Evolutionary conservation across 257 asterid genomes (phyloP).

Genomic region (Solanum phureja): DNA sequence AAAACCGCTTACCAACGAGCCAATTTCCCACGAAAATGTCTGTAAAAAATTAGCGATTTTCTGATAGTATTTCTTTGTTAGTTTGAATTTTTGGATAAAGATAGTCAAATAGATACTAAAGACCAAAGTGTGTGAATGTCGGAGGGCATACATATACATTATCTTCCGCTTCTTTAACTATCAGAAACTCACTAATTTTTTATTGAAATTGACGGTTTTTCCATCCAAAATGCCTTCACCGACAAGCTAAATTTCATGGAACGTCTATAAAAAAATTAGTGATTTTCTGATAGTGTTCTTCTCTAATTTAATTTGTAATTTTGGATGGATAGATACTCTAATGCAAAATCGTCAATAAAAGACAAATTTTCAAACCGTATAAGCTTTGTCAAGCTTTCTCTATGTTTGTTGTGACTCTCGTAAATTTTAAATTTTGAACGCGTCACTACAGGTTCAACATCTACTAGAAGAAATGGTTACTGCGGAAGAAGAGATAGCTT

Average conservation of each 20-base stretch:
- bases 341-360: neutral
- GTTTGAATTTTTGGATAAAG: neutral
- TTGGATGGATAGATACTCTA: neutral
- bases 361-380: neutral
- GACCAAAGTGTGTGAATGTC: neutral
- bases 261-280: neutral
- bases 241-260: neutral
- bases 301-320: neutral
- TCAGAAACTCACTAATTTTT: neutral
- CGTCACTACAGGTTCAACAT: constrained; percentile 44
- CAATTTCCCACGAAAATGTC: neutral
- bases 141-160: neutral
- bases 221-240: fast-evolving
- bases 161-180: neutral
- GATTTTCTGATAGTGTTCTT: neutral
- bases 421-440: neutral
- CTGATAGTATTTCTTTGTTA: neutral
- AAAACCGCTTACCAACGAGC: neutral
- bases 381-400: neutral
- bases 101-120: neutral
- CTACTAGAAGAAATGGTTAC: constrained; percentile 58
- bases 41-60: neutral
- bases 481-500: constrained; percentile 65
- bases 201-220: neutral
- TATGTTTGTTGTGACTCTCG: neutral